A percentile compares a stretch with the other conserved stretches of the same genome.
These are phyloP conservation scores for Trifolium dubium DNA, from an alignment of 306 rosid species.

Conservation along the genomic window DNA sequence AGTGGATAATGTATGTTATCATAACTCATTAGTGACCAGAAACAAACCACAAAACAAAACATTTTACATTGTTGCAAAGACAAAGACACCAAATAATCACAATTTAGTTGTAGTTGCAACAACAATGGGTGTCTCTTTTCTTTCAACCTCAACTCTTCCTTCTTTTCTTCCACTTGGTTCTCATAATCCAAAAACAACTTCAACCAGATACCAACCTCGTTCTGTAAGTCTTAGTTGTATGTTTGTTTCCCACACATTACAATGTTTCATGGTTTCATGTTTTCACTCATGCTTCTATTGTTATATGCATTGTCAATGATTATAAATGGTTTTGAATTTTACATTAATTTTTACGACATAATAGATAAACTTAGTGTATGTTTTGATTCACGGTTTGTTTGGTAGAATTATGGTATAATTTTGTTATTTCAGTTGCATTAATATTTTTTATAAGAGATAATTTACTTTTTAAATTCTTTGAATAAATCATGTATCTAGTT, in stretches of 20 bases:
- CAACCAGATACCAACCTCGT: slow-evolving; percentile 51
- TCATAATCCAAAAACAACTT: slow-evolving; percentile 43
- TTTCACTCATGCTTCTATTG: too few relatives aligned
- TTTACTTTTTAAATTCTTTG: too few relatives aligned
- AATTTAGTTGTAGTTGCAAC: slow-evolving; percentile 11
- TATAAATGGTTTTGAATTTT: slow-evolving; percentile 20
- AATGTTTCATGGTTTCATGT: slow-evolving; percentile 2
- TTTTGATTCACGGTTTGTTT: not conserved
- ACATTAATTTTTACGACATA: not conserved
- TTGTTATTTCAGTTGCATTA: too few relatives aligned
- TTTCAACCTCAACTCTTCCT: slow-evolving; percentile 65
- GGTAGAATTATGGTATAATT: not conserved
- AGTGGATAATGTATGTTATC: slow-evolving; percentile 44
- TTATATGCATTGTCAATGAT: not conserved
- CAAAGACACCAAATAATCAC: slow-evolving; percentile 23
- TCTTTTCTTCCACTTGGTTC: slow-evolving; percentile 53
- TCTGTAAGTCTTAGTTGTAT: slow-evolving; percentile 54
- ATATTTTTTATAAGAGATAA: too few relatives aligned
- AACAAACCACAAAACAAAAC: slow-evolving; percentile 40
- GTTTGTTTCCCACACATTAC: not conserved
- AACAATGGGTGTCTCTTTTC: slow-evolving; percentile 74
- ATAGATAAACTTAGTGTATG: not conserved
- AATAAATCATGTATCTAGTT: too few relatives aligned
- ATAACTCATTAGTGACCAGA: not conserved
- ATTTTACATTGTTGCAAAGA: slow-evolving; percentile 11